Evolutionary conservation across 2,329 filamentous ascomycete species (phyloP).

Genomic region (Laburnicola sp.): DNA sequence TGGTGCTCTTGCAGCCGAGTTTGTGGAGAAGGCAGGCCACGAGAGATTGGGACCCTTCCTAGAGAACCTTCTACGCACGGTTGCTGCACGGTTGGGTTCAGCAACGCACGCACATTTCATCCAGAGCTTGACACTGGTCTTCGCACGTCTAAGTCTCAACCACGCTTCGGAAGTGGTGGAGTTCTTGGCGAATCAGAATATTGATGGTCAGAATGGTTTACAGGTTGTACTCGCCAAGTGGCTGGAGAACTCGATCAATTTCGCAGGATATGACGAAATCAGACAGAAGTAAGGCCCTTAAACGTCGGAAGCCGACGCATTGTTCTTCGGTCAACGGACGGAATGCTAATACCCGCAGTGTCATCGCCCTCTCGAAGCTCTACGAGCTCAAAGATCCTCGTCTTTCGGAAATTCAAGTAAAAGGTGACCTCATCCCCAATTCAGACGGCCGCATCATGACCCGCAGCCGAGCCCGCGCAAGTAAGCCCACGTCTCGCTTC

Average conservation of each 20-base stretch:
- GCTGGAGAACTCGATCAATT: slow-evolving; percentile 95
- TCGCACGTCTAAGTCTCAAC: slow-evolving; percentile 83
- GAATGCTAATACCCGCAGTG: slow-evolving; percentile 54
- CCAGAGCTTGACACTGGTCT: slow-evolving; percentile 92
- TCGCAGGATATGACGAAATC: slow-evolving; percentile 98
- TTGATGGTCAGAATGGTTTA: slow-evolving; percentile 78
- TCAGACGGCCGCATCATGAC: slow-evolving; percentile 84
- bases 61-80: slow-evolving; percentile 82
- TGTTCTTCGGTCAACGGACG: not conserved
- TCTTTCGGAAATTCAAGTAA: slow-evolving; percentile 77
- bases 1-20: slow-evolving; percentile 86
- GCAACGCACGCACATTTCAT: slow-evolving; percentile 88
- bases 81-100: slow-evolving; percentile 79
- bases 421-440: slow-evolving; percentile 83
- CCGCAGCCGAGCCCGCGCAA: slow-evolving; percentile 82
- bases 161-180: slow-evolving; percentile 88
- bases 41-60: slow-evolving; percentile 89
- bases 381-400: slow-evolving; percentile 85
- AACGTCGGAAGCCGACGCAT: not conserved
- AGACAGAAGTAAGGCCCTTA: slow-evolving; percentile 81
- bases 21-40: slow-evolving; percentile 93
- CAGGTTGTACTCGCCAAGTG: slow-evolving; percentile 90
- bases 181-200: slow-evolving; percentile 82
- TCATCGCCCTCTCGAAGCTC: slow-evolving; percentile 89
- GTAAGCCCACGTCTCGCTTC: slow-evolving; percentile 54